A percentile compares a stretch with the other conserved stretches of the same genome.
Evolutionary conservation across 1,284 basidiomycete genomes (phyloP).

Genomic region (Sanguinoderma infundibulare): DNA sequence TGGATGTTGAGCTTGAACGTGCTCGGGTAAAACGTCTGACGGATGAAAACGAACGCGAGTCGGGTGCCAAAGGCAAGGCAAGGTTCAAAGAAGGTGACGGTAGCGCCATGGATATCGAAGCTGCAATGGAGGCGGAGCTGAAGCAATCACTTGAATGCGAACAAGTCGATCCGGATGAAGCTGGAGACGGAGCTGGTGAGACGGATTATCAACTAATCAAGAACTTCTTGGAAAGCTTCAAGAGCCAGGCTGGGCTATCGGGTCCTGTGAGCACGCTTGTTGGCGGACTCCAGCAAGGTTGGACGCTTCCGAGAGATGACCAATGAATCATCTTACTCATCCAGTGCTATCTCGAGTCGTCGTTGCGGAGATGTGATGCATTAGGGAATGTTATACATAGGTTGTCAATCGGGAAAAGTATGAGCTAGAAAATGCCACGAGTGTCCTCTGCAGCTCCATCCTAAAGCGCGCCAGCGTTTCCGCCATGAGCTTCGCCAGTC

Average conservation of each 20-base stretch:
- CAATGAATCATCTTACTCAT: constrained; percentile 7
- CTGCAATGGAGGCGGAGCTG: constrained; percentile 87
- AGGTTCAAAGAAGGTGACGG: constrained; percentile 47
- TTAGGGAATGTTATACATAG: constrained; percentile 31
- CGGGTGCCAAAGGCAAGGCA: constrained; percentile 32
- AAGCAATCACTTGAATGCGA: constrained; percentile 57
- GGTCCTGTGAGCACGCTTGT: constrained; percentile 91
- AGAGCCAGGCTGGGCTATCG: constrained; percentile 82
- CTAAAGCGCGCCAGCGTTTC: constrained; percentile 21
- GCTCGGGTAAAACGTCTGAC: constrained; percentile 32
- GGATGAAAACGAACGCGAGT: not conserved
- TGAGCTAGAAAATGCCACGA: constrained; percentile 1
- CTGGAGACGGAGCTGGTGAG: constrained; percentile 49
- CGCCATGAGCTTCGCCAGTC: constrained; percentile 30
- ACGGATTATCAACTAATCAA: constrained; percentile 91
- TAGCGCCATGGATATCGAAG: constrained; percentile 67
- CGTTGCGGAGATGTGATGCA: constrained; percentile 4
- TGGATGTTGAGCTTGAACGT: constrained; percentile 82
- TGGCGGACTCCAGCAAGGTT: constrained; percentile 77
- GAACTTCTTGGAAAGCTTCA: constrained; percentile 95
- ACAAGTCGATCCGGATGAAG: constrained; percentile 45
- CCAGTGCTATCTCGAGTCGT: not conserved
- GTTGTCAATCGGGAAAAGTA: constrained; percentile 13
- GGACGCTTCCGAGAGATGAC: constrained; percentile 73
- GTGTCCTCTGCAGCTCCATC: constrained; percentile 16